Evolutionary conservation across 73 alveolate species (phyloP).

Genomic region (Effrenium voratum): DNA sequence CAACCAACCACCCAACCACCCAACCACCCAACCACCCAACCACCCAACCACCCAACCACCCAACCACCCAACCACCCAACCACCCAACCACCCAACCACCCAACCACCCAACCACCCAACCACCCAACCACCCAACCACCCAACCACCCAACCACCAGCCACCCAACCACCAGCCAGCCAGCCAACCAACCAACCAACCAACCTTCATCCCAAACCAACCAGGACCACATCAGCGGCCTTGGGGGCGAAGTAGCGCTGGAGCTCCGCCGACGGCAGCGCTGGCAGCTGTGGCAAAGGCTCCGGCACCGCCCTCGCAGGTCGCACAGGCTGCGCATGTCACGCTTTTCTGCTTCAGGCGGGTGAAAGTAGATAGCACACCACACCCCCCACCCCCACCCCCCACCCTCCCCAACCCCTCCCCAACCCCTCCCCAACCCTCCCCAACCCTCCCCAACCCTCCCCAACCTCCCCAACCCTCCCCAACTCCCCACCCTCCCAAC

Average conservation of each 20-base stretch:
- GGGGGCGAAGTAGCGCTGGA: background rate
- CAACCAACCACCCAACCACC: too few relatives aligned
- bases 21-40: too few relatives aligned
- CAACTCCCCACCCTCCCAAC: too few relatives aligned
- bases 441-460: too few relatives aligned
- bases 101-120: too few relatives aligned
- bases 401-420: background rate
- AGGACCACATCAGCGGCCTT: background rate
- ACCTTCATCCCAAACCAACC: background rate
- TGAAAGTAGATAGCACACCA: background rate
- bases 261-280: background rate
- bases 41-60: too few relatives aligned
- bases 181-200: background rate
- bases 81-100: too few relatives aligned
- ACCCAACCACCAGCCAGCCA: too few relatives aligned
- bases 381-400: background rate
- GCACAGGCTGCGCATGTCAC: background rate
- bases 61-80: too few relatives aligned
- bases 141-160: too few relatives aligned
- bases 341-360: background rate
- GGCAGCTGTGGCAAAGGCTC: slow-evolving; percentile 68
- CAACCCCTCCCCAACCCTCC: background rate
- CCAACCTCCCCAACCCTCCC: too few relatives aligned
- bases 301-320: slow-evolving; percentile 26
- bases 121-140: too few relatives aligned